Base-by-base conservation (phyloP, 108 stramenopile genomes). In the Fistulifera solaris region DNA sequence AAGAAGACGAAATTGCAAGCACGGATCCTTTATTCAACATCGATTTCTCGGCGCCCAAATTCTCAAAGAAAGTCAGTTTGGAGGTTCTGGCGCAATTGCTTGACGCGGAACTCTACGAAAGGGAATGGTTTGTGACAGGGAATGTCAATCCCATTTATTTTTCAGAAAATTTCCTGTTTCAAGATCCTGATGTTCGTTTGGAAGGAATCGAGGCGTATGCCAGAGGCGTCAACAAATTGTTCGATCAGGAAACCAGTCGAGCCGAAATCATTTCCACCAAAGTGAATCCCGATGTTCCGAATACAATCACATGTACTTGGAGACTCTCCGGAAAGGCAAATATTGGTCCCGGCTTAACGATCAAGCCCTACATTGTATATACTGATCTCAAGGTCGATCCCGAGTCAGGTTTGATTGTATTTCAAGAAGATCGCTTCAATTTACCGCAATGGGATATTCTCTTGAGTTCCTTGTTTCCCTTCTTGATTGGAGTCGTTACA, bases 61-160 rank as follows among this genome's bases (percentile, higher is more conserved):
- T 73, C 16, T n/a, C n/a, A n/a, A 27, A 44, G 3, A 65, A 48
- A 47, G 14, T 76, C 18, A 27, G 17, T 22, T 42, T 88, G 27
- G 68, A 74, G 35, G 70, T 62, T 18, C 50, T 89, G 23, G 82
- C 77, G 0, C 46, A 41, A 1, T 54, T 50, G 16, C 56, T 89
- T 15, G 88, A 89, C 54, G 48, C 27, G 6, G 86, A 83, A 43
- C 63, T 87, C 21, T 62, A 62, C 48, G 76, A 83, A 23, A 78
- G 66, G 35, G 90, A 92, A 53, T 92, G 90, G 90, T 92, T 92
- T 61, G 90, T 92, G 21, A 86, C 90, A 0, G 90, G 90, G 21
- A 68, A 70, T 17, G 84, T 87, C 4, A 85, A 83, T 64, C 86
- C 86, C 17, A 55, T 52, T 0, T 82, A 79, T 51, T 92, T 92